Base-by-base conservation (phyloP, 495 filamentous ascomycete genomes). In the Xylaria scruposa region DNA sequence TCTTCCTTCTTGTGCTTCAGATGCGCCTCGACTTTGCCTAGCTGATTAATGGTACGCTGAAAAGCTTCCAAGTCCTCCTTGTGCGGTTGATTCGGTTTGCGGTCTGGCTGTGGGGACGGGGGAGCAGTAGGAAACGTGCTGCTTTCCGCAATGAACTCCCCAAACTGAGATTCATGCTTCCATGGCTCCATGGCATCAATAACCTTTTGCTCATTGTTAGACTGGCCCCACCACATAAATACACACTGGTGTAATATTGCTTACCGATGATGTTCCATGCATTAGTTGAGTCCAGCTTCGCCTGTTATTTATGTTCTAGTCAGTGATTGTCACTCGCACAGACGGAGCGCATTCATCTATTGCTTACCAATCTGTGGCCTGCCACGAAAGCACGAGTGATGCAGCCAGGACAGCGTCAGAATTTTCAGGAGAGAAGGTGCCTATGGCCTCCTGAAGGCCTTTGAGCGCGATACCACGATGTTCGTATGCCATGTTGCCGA, bases 341-440 rank as follows among this genome's bases (percentile, higher is more conserved):
- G 67, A 42, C 77, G 80, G 72, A 76, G 70, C 80, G 47, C 38
- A n/a, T 8, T 78, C 29, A 31, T 31, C 1, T 31, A 80, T 82
- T 76, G 86, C 93, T 87, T 85, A 97, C 96, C 94, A 98, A 83
- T 98, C 96, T 73, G 91, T 94, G 70, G 93, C 92, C 83, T 98
- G 96, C 97, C 97, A 99, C 58, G 95, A 95, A 56, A 99, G 85
- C 61, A 98, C 86, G 44, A 97, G 90, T 15, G 95, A 98, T 33
- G 96, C 93, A 64, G 95, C 96, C 38, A 99, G 87, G 68, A 97
- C 91, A 46, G 95, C 93, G 82, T 99, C 95, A 17, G 93, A 94
- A 75, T 94, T 98, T 49, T 91, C 90, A 74, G 87, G 90, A 9
- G 93, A 97, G 81, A 98, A 98, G 31, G 86, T 85, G 40, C 90